These are phyloP conservation scores for Xylaria flabelliformis DNA, from an alignment of 495 filamentous ascomycete species.

Conservation along the genomic window DNA sequence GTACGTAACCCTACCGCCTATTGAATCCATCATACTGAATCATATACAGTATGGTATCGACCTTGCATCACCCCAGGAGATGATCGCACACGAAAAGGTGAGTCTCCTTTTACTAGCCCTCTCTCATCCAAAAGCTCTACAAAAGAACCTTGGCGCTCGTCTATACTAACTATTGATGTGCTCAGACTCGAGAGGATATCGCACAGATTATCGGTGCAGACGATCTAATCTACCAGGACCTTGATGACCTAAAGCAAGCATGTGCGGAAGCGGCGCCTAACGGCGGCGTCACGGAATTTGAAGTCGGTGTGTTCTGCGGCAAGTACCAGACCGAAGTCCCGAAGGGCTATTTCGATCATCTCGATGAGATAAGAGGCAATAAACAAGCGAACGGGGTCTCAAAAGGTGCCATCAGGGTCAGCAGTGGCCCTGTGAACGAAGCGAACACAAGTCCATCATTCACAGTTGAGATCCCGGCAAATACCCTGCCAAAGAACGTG, in stretches of 20 bases:
- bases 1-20: constrained; percentile 57
- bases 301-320: constrained; percentile 96
- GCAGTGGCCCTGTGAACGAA: constrained; percentile 35
- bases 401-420: constrained; percentile 23
- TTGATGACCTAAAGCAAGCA: constrained; percentile 81
- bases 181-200: constrained; percentile 58
- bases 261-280: constrained; percentile 74
- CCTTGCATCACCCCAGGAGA: constrained; percentile 79
- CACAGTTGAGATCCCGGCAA: constrained; percentile 1
- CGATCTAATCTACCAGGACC: constrained; percentile 85
- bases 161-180: background rate
- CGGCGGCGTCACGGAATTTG: constrained; percentile 67
- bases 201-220: constrained; percentile 89
- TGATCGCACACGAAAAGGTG: constrained; percentile 82
- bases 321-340: constrained; percentile 85
- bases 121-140: background rate
- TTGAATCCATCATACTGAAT: background rate
- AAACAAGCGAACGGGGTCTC: constrained; percentile 38
- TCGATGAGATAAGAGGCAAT: constrained; percentile 77
- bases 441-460: background rate
- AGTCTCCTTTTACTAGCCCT: background rate
- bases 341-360: constrained; percentile 84
- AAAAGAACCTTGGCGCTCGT: background rate
- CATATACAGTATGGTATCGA: constrained; percentile 78
- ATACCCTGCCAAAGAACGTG: constrained; percentile 10